Conservation (phyloP, 2,329 filamentous ascomycete genomes). For the Myriosclerotinia scirpicola region DNA sequence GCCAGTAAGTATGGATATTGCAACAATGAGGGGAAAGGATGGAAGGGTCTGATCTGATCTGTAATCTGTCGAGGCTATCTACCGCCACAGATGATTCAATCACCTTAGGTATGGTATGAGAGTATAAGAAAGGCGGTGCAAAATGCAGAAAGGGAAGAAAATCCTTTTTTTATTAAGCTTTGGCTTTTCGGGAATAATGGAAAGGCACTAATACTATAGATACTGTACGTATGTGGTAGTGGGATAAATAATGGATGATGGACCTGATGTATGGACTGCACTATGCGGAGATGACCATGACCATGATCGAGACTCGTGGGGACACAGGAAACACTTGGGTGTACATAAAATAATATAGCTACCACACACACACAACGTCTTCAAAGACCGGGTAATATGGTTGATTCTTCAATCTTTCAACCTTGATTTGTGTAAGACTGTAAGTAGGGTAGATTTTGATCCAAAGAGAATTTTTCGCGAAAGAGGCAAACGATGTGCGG, state of each 20-base stretch:
- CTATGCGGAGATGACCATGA: constrained; percentile 20
- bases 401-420: background rate
- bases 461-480: background rate
- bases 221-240: constrained; percentile 8
- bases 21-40: constrained; percentile 6
- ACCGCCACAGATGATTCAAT: background rate
- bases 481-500: constrained; percentile 1
- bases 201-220: constrained; percentile 4
- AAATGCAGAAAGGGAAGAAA: constrained; percentile 7
- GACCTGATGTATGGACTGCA: constrained; percentile 6
- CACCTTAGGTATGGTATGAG: background rate
- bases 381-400: background rate
- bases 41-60: background rate
- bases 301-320: constrained; percentile 18
- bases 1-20: constrained; percentile 6
- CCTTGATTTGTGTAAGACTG: background rate
- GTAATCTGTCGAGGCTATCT: constrained; percentile 4
- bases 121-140: constrained; percentile 15
- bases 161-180: constrained; percentile 13
- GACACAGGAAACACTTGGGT: constrained; percentile 15
- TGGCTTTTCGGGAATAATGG: background rate
- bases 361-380: background rate
- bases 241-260: background rate
- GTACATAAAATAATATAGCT: background rate
- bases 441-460: background rate